Percentiles rank a stretch among this genome's conserved stretches.
Conservation (phyloP, 2,329 filamentous ascomycete species). For the Dendrostoma leiphaemia region DNA sequence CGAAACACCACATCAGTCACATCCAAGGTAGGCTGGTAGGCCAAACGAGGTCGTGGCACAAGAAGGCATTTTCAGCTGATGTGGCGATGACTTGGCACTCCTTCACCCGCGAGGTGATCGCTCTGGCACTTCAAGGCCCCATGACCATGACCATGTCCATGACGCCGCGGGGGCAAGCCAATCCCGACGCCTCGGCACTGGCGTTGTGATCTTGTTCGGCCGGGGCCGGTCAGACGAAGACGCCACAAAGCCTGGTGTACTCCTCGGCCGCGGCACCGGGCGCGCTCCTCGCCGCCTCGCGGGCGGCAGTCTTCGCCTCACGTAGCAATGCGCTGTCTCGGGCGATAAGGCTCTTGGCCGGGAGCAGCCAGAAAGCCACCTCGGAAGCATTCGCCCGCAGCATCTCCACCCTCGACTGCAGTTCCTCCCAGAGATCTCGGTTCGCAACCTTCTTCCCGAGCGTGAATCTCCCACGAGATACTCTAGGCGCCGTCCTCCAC, state of each 20-base stretch:
- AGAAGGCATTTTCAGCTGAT: too few relatives aligned
- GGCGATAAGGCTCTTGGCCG: not conserved
- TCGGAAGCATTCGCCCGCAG: not conserved
- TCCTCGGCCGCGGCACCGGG: not conserved
- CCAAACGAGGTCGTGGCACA: too few relatives aligned
- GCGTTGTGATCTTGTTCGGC: not conserved
- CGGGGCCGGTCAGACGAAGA: not conserved
- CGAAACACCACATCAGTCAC: too few relatives aligned
- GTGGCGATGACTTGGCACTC: too few relatives aligned
- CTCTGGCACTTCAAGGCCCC: too few relatives aligned
- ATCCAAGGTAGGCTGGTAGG: too few relatives aligned
- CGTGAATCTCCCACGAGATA: constrained; percentile 16
- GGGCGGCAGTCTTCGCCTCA: constrained; percentile 1
- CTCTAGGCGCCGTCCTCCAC: constrained; percentile 33
- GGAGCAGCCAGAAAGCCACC: constrained; percentile 11
- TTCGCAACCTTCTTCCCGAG: constrained; percentile 28
- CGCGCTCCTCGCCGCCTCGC: not conserved
- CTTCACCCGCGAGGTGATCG: too few relatives aligned
- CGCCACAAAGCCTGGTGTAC: constrained; percentile 6
- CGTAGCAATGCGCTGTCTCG: constrained; percentile 2
- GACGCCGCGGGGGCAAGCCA: too few relatives aligned
- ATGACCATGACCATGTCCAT: too few relatives aligned
- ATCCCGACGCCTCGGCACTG: not conserved
- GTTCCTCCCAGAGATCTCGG: constrained; percentile 41
- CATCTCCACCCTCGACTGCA: constrained; percentile 26